Evolutionary conservation across 2,329 filamentous ascomycete genomes (phyloP).

Genomic region (Ceratocystis albifundus): DNA sequence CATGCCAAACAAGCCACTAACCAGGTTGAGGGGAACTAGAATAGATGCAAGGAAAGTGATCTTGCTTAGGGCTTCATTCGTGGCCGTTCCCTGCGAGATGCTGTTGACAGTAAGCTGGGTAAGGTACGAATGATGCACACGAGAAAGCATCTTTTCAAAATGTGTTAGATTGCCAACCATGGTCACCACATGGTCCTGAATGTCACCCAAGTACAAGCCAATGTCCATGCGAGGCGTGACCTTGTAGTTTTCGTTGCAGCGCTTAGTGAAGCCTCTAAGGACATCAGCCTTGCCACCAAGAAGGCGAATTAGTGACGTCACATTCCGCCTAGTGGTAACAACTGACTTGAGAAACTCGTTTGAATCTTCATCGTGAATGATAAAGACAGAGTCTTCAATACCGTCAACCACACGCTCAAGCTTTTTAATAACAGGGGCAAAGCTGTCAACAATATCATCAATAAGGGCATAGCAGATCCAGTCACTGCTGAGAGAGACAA

Average conservation of each 20-base stretch:
- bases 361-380: constrained; percentile 81
- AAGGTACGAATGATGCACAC: constrained; percentile 90
- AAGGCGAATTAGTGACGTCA: constrained; percentile 84
- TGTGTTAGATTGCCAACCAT: constrained; percentile 96
- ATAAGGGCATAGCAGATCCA: constrained; percentile 99
- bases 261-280: constrained; percentile 92
- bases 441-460: constrained; percentile 95
- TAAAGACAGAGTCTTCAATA: constrained; percentile 92
- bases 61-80: constrained; percentile 84
- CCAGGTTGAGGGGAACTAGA: constrained; percentile 87
- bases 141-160: constrained; percentile 94
- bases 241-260: constrained; percentile 94
- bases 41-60: constrained; percentile 91
- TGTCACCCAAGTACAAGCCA: constrained; percentile 89
- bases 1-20: constrained; percentile 82
- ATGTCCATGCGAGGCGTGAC: constrained; percentile 94
- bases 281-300: constrained; percentile 97
- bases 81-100: constrained; percentile 74
- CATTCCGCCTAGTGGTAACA: constrained; percentile 82
- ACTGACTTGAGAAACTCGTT: constrained; percentile 77
- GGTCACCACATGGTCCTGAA: constrained; percentile 97
- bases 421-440: constrained; percentile 76
- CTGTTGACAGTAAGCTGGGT: constrained; percentile 89
- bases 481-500: constrained; percentile 85
- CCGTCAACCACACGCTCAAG: constrained; percentile 81